Base-by-base conservation (phyloP, 805 yeast species). In the Candida germanica region DNA sequence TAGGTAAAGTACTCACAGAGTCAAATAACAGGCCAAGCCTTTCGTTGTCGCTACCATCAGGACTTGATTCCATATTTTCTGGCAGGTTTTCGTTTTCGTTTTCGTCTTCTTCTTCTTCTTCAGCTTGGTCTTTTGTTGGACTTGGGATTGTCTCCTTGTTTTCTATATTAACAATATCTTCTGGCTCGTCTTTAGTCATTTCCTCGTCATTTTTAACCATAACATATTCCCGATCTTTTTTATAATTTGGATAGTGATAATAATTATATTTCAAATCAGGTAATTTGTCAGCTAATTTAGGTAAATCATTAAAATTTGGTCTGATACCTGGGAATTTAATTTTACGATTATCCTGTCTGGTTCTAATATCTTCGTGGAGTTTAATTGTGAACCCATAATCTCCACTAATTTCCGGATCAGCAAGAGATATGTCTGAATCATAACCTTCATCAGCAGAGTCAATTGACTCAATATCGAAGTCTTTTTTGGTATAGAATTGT, bases 341-440 rank as follows among this genome's bases (percentile, higher is more conserved):
- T 11, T 53, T 62, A 19, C 53, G 58, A 10, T 50, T 56, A 10
- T 47, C 54, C 1, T 11, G 26, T 26, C 26, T 37, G 27, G n/a
- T 20, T n/a, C 26, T 17, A 4, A 26, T 2, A 28, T 43, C 47
- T 20, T 41, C 24, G 19, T 28, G 60, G 14, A 64, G 25, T 44
- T 70, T 75, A 19, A 77, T 59, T 5, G 60, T 58, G 45, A 78
- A 78, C 0, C 72, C 79, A 48, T 61, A 64, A 31, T 70, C 66
- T 3, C 73, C 77, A 14, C 74, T 63, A 5, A 73, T 53, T 33
- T 67, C 67, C 0, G 81, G 80, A 40, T 72, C 69, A 1, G 81
- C 79, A 16, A 73, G 46, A 0, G 81, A 75, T 3, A 73, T 54
- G 43, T 68, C 75, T 0, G 78, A 69, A 18, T 63, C 67, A 43